Conservation (phyloP, 371 early-diverging fungal genomes). For the Dentiscutata heterogama region DNA sequence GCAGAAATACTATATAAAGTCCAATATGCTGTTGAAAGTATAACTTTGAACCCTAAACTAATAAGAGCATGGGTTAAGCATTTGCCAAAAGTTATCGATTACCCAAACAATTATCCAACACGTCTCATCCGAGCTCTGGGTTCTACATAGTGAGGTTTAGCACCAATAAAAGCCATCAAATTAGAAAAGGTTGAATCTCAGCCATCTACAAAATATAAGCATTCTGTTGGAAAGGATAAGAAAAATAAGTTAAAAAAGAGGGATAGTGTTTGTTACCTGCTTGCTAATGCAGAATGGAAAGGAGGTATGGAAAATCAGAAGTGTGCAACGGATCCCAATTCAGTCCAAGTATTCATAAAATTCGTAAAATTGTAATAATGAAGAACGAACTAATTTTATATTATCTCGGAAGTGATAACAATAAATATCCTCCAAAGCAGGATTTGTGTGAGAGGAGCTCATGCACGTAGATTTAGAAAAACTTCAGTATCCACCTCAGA, state of each 20-base stretch:
- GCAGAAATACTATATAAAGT: conserved; percentile 44
- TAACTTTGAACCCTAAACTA: too few relatives aligned
- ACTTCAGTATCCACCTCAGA: conserved; percentile 40
- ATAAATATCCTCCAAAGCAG: conserved; percentile 5
- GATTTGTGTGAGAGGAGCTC: conserved; percentile 39
- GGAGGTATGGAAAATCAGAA: conserved; percentile 39
- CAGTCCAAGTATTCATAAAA: conserved; percentile 23
- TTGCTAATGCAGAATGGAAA: too few relatives aligned
- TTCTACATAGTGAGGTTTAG: conserved; percentile 41
- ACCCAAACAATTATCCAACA: conserved; percentile 26
- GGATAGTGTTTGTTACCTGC: conserved; percentile 18
- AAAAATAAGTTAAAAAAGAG: conserved; percentile 35
- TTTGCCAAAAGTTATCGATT: conserved; percentile 42
- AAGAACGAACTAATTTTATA: conserved; percentile 1
- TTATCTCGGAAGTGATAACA: too few relatives aligned
- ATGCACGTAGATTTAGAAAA: not conserved
- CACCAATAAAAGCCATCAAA: conserved; percentile 36
- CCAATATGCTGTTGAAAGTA: conserved; percentile 39
- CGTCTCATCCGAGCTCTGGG: conserved; percentile 43
- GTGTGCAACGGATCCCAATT: conserved; percentile 13
- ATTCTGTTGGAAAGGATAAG: conserved; percentile 25
- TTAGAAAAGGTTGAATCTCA: conserved; percentile 12
- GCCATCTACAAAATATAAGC: conserved; percentile 31
- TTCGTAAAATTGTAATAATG: conserved; percentile 22
- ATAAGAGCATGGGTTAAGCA: conserved; percentile 35